Evolutionary conservation across 306 rosid species (phyloP).

Genomic region (Castanospermum australe): DNA sequence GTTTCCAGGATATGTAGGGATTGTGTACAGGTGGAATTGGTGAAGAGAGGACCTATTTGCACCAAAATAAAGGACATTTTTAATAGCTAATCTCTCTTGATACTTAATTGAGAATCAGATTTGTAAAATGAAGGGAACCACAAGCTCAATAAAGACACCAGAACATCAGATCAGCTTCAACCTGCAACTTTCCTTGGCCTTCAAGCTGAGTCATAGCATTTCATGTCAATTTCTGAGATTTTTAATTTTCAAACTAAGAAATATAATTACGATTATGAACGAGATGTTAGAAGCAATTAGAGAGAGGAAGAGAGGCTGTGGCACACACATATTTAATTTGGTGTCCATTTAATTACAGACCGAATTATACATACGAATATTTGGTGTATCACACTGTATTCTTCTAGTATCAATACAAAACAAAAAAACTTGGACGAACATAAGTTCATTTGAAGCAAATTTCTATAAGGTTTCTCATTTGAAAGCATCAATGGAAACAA

Average conservation of each 20-base stretch:
- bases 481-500: conserved; percentile 27
- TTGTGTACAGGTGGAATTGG: conserved; percentile 14
- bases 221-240: neutral
- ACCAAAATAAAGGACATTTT: conserved; percentile 3
- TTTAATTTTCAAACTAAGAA: neutral
- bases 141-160: neutral
- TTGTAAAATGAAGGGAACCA: neutral
- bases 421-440: conserved; percentile 30
- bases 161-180: neutral
- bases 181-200: neutral
- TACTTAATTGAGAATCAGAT: neutral
- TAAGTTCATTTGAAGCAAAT: conserved; percentile 23
- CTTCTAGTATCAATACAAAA: conserved; percentile 28
- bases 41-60: neutral
- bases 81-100: neutral
- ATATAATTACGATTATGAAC: neutral
- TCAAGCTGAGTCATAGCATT: neutral
- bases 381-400: conserved; percentile 25
- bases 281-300: neutral
- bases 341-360: conserved; percentile 8
- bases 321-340: neutral
- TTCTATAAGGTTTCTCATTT: conserved; percentile 16
- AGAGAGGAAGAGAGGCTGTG: neutral
- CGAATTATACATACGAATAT: conserved; percentile 12
- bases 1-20: neutral